A percentile compares a stretch with the other conserved stretches of the same genome.
Evolutionary conservation across 73 alveolate species (phyloP).

Genomic region (Durusdinium trenchii): DNA sequence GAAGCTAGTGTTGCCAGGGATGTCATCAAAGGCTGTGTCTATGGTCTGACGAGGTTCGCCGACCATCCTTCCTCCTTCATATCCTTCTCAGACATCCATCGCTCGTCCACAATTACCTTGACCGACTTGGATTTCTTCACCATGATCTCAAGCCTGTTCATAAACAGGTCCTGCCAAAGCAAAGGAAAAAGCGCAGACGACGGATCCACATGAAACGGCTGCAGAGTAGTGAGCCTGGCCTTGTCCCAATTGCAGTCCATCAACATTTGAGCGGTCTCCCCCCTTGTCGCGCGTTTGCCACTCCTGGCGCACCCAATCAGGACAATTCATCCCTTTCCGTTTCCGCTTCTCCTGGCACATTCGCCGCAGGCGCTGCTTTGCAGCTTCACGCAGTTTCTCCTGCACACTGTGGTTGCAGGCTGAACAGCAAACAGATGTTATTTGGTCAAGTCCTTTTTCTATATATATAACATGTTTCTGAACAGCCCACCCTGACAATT

Average conservation of each 20-base stretch:
- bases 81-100: conserved; percentile 9
- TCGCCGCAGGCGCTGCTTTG: background rate
- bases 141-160: background rate
- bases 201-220: too few species aligned
- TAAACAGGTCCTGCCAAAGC: background rate
- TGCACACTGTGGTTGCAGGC: too few species aligned
- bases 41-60: too few species aligned
- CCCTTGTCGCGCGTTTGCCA: background rate
- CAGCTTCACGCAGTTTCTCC: background rate
- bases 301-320: background rate
- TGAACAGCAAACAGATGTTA: too few species aligned
- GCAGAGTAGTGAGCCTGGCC: too few species aligned
- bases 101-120: background rate
- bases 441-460: too few species aligned
- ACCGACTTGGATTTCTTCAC: background rate
- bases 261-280: background rate
- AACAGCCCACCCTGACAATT: too few species aligned
- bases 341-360: background rate
- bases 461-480: too few species aligned
- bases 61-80: background rate
- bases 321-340: background rate
- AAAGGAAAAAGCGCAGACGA: too few species aligned
- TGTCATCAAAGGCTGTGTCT: background rate
- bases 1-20: background rate
- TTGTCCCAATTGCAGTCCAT: background rate